Conservation (phyloP, 2,329 filamentous ascomycete species). For the Didymella pinodella region DNA sequence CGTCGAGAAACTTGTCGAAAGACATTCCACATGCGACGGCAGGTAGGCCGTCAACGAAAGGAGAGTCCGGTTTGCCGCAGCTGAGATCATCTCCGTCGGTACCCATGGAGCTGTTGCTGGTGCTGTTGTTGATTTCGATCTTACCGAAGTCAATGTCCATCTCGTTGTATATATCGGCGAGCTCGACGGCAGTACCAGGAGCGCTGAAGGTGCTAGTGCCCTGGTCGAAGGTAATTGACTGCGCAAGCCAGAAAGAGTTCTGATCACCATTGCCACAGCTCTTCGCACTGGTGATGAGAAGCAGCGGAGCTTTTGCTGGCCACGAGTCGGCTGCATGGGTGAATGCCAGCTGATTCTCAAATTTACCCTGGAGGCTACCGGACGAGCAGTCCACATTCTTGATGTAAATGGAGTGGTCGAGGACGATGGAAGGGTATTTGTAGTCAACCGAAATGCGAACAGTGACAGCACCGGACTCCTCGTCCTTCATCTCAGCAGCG, state of each 20-base stretch:
- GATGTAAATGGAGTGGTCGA: constrained; percentile 18
- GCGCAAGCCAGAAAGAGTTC: constrained; percentile 20
- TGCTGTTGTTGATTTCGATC: constrained; percentile 15
- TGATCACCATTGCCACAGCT: constrained; percentile 19
- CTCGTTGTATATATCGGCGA: constrained; percentile 15
- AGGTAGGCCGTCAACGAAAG: constrained; percentile 14
- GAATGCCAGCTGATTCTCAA: constrained; percentile 15
- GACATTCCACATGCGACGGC: constrained; percentile 17
- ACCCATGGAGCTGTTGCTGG: constrained; percentile 6
- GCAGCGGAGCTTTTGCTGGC: constrained; percentile 16
- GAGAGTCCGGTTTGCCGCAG: constrained; percentile 17
- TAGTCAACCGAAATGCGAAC: constrained; percentile 17
- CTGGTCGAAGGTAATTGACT: constrained; percentile 6
- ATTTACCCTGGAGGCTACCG: constrained; percentile 17
- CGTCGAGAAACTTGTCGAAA: constrained; percentile 15
- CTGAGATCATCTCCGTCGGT: constrained; percentile 4
- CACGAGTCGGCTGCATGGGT: constrained; percentile 17
- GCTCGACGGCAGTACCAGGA: constrained; percentile 7
- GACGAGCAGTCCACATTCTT: constrained; percentile 13
- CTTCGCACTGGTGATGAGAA: constrained; percentile 15
- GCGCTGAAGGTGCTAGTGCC: constrained; percentile 17
- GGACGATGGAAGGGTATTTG: constrained; percentile 16
- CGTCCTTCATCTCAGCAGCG: constrained; percentile 13
- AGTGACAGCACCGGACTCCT: constrained; percentile 17
- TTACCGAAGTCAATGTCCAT: constrained; percentile 22